Base-by-base conservation (phyloP, 163 green algal genomes). In the Chlorella variabilis region DNA sequence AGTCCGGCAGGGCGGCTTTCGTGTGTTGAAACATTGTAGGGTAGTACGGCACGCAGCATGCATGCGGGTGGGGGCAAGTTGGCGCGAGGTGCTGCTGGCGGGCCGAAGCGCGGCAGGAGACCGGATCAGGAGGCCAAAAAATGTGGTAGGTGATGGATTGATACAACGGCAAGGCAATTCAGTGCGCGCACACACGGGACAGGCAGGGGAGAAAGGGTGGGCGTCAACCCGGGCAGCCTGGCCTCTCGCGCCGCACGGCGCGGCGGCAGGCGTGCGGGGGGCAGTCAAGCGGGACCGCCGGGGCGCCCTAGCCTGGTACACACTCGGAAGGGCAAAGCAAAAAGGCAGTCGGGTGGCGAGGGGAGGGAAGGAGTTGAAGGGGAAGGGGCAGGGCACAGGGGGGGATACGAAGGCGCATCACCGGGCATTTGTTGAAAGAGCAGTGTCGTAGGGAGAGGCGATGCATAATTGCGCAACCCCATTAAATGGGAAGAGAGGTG, bases 401-500 rank as follows among this genome's bases (percentile, higher is more conserved):
- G 70, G 48, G 34, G 70, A 65, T 77, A 33, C 48, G 34, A 63
- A 48, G n/a, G 27, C 36, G 15, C 29, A 76, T 56, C 77, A 63
- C 38, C 77, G 33, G 39, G 74, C 58, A 80, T 73, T 71, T 73
- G 74, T 71, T 71, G 3, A 27, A 69, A 38, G 36, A 31, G 39
- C 58, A 80, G 74, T 71, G n/a, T 80, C 54, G 54, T 41, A 36
- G 38, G 49, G 34, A 4, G 54, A 4, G 54, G 27, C 71, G n/a
- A n/a, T n/a, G n/a, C n/a, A n/a, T n/a, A 41, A 13, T 15, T 39
- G 27, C 4, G 39, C 27, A 17, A 18, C 25, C 51, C 34, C 51
- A 79, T 68, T 13, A 79, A 75, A 82, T 74, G 33, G 61, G n/a
- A 62, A 75, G 39, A 17, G 15, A 71, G n/a, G 38, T 76, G 29